phyloP scores from a whole-genome alignment of 2,329 filamentous ascomycete species.

The Scortechinia acanthostroma region DNA sequence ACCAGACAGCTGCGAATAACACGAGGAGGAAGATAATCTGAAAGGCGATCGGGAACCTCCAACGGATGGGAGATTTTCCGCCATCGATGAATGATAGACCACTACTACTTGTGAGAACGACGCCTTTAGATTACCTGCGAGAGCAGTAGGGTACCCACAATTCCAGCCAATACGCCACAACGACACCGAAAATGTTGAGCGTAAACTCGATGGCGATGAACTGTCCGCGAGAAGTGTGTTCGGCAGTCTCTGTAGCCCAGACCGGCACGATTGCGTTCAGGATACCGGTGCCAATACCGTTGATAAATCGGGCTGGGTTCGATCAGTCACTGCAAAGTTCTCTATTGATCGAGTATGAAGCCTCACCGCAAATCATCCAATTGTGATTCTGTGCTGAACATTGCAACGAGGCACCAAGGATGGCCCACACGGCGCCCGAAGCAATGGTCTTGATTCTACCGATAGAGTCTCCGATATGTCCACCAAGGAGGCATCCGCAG shows the following conservation, averaged over 20 bases:
- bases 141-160: constrained; percentile 23
- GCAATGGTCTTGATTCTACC: constrained; percentile 60
- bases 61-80: constrained; percentile 48
- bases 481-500: constrained; percentile 54
- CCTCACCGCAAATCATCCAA: constrained; percentile 64
- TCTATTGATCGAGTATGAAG: constrained; percentile 3
- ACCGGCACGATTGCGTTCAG: constrained; percentile 66
- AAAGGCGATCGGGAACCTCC: constrained; percentile 66
- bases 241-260: constrained; percentile 65
- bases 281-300: constrained; percentile 63
- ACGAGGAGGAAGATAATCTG: constrained; percentile 58
- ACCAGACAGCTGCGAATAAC: constrained; percentile 48
- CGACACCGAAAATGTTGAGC: constrained; percentile 65
- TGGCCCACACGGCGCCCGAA: constrained; percentile 45
- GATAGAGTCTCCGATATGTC: constrained; percentile 54
- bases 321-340: not conserved
- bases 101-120: constrained; percentile 14
- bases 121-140: not conserved
- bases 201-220: constrained; percentile 71
- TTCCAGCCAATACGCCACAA: constrained; percentile 53
- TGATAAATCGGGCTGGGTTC: constrained; percentile 41
- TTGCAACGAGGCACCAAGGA: constrained; percentile 57
- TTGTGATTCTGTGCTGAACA: constrained; percentile 55
- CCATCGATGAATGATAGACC: constrained; percentile 53
- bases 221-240: constrained; percentile 60